Conservation (phyloP, 225 moss, liverwort and hornwort genomes). For the Takakia lepidozioides region DNA sequence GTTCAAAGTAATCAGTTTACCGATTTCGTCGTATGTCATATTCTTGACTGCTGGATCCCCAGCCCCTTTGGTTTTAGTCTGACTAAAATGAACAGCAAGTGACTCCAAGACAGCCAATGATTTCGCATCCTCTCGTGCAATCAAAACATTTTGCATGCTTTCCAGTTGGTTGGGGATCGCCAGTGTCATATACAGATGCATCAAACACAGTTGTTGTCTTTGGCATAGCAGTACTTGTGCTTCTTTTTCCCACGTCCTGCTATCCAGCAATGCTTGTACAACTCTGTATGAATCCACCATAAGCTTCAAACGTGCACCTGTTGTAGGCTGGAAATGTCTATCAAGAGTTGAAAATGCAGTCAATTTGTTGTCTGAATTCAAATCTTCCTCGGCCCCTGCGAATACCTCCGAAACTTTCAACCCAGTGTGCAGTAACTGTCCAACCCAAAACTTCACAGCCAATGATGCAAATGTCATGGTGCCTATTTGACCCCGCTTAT, state of each 20-base stretch:
- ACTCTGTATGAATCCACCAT: constrained; percentile 5
- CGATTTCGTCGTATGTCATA: constrained; percentile 10
- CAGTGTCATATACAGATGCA: constrained; percentile 1
- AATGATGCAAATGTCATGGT: constrained; percentile 7
- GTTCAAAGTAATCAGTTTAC: constrained; percentile 18
- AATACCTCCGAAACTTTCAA: not conserved
- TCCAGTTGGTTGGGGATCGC: constrained; percentile 3
- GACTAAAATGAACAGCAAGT: constrained; percentile 13
- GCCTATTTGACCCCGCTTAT: constrained; percentile 9
- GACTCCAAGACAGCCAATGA: constrained; percentile 15
- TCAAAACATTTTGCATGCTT: constrained; percentile 9
- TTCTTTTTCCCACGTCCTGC: constrained; percentile 1
- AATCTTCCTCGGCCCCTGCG: too few relatives aligned
- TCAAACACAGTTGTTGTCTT: not conserved
- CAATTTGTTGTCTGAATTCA: too few relatives aligned
- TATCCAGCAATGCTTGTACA: constrained; percentile 3
- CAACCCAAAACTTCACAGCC: constrained; percentile 17
- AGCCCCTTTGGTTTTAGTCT: not conserved
- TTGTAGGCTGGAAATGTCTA: not conserved
- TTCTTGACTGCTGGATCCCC: not conserved
- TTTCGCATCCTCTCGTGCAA: constrained; percentile 14
- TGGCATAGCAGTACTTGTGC: not conserved
- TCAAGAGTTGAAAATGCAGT: too few relatives aligned
- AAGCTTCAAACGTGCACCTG: not conserved
- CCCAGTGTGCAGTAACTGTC: constrained; percentile 12